Percentiles rank a stretch among this genome's conserved stretches.
Evolutionary conservation across 2,329 filamentous ascomycete species (phyloP).

Genomic region (Colletotrichum sp.): DNA sequence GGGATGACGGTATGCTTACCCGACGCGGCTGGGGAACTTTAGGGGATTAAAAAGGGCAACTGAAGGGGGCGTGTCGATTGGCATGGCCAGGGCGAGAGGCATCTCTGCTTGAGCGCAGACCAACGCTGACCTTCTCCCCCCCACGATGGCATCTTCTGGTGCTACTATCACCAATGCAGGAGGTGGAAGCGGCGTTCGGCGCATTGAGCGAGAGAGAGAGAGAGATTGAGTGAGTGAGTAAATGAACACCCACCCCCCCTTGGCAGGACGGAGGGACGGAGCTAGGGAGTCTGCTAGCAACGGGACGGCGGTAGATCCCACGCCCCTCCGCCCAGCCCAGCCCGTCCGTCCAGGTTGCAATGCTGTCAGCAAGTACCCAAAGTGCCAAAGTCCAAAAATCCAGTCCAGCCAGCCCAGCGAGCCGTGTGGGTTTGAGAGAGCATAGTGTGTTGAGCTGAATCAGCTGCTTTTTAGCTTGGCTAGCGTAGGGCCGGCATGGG

Average conservation of each 20-base stretch:
- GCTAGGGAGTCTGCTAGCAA: conserved; percentile 12
- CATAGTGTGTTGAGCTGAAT: background rate
- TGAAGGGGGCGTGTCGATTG: conserved; percentile 8
- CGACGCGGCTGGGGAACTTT: background rate
- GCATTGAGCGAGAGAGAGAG: background rate
- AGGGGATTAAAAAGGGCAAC: background rate
- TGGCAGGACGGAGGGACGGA: background rate
- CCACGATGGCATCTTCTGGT: conserved; percentile 4
- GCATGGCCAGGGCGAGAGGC: conserved; percentile 1
- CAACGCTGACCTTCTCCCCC: background rate
- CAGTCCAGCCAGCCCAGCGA: background rate
- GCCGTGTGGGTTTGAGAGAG: background rate
- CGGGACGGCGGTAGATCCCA: conserved; percentile 13
- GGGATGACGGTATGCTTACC: background rate
- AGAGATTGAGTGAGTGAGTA: background rate
- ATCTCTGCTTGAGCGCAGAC: background rate
- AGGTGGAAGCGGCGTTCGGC: background rate
- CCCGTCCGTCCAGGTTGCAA: background rate
- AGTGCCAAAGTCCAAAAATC: background rate
- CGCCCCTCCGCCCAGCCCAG: background rate
- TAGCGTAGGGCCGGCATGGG: background rate
- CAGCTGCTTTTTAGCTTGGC: background rate
- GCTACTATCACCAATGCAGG: conserved; percentile 8
- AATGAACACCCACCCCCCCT: background rate
- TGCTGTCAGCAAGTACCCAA: background rate